phyloP scores from a whole-genome alignment of 1,139 yeast genomes.

The Blastobotrys proliferans region DNA sequence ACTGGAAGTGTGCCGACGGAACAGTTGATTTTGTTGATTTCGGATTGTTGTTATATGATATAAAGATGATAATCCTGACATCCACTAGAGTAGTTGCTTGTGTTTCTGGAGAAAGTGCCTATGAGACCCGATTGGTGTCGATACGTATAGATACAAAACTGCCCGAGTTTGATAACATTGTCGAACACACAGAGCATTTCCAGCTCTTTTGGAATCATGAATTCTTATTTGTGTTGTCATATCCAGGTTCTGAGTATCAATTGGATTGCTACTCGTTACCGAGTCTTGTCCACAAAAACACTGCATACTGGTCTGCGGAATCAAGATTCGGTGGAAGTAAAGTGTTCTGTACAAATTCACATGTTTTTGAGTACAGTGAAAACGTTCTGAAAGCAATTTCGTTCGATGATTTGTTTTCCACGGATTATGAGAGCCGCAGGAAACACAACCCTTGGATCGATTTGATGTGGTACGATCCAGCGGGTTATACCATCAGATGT shows the following conservation, averaged over 20 bases:
- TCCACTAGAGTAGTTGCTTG: background rate
- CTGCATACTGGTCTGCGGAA: no score
- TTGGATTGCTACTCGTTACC: conserved; percentile 1
- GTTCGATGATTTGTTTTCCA: background rate
- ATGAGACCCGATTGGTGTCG: background rate
- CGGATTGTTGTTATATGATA: background rate
- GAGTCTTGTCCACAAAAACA: background rate
- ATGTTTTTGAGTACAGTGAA: background rate
- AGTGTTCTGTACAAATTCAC: background rate
- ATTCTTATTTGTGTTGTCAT: background rate
- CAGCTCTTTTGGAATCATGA: background rate
- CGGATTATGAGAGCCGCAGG: background rate
- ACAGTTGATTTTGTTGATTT: background rate
- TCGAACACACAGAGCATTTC: conserved; percentile 5
- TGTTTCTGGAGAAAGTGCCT: background rate
- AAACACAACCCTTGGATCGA: background rate
- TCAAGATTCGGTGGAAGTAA: background rate
- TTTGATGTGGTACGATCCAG: background rate
- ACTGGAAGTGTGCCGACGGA: background rate
- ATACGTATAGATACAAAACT: no score
- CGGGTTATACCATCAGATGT: background rate
- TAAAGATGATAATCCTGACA: background rate
- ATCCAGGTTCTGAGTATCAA: background rate
- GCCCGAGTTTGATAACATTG: background rate
- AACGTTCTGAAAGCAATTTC: background rate